Evolutionary conservation across 306 rosid species (phyloP), one percentile per base, ranked within the genome.

Genomic region (Quercus ilex): DNA sequence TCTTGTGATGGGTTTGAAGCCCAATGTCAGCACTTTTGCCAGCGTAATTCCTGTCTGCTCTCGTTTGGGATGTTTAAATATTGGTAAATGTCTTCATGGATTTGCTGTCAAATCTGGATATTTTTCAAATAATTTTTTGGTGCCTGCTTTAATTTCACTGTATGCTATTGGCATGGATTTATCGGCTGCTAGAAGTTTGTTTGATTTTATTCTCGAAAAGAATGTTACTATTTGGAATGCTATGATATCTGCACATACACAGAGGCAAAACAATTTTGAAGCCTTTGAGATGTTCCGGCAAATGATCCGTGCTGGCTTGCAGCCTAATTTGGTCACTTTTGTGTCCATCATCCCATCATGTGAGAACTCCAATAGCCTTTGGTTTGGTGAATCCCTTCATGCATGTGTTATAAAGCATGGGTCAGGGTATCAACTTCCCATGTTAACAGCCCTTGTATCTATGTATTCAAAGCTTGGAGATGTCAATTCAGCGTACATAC

Each of bases 71-170:
- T 78, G 80, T 68, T 23, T 60, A 20, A 6, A 12, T 74, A 46
- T 60, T 3, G 88, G 85, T 46, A 78, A 78, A 74, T 81, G 80
- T 55, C 51, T 81, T 10, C 88, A 85, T 46, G 76, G 81, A 35
- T 78, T 81, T 21, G 75, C 85, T 60, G 73, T 81, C 17, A 85
- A 81, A 71, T 81, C 43, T 53, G 88, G 83, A 55, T 77, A 53
- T 69, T 55, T 77, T n/a, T 56, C 20, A 25, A 73, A 20, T 67
- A 74, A 23, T 58, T 81, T 85, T 78, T 52, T 85, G 11, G 77
- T 77, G 56, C 83, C 88, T 18, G 80, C 88, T 69, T 71, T 85
- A 3, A 43, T 85, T 55, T 85, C 88, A n/a, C 74, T 85, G 85
- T 81, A 81, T 14, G 75, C 80, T 1, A 60, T 85, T 33, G 80